Evolutionary conservation across 345 rosid genomes (phyloP).

Genomic region (Anacardium occidentale): DNA sequence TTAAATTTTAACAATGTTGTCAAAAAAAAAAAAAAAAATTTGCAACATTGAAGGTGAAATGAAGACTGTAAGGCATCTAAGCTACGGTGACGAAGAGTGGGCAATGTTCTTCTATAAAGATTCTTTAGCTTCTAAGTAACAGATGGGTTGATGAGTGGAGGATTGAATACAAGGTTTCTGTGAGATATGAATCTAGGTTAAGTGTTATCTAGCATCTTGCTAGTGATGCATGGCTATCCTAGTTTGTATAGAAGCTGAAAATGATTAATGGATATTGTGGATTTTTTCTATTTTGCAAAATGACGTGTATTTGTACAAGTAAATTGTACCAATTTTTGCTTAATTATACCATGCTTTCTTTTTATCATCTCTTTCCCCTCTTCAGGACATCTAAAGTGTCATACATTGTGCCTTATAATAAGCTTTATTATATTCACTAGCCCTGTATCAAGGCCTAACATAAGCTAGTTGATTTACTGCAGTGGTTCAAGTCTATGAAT

Average conservation of each 20-base stretch:
- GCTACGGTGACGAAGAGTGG: background rate
- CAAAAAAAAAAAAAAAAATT: no score
- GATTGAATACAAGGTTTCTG: background rate
- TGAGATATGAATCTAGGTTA: background rate
- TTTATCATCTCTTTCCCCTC: conserved; percentile 1
- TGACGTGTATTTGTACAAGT: conserved; percentile 3
- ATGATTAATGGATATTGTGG: background rate
- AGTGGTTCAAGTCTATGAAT: conserved; percentile 12
- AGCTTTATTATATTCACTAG: background rate
- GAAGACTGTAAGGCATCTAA: background rate
- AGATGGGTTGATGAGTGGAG: background rate
- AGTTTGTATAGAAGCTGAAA: background rate
- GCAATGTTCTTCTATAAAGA: background rate
- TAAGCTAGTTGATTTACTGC: conserved; percentile 14
- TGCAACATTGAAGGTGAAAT: background rate
- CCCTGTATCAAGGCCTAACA: background rate
- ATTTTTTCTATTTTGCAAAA: background rate
- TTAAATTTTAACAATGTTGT: background rate
- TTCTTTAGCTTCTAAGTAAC: background rate
- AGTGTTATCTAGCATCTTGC: background rate
- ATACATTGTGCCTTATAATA: background rate
- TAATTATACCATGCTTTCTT: background rate
- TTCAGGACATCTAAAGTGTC: background rate
- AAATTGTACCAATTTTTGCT: background rate
- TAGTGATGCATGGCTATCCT: background rate